These are phyloP conservation scores for Tolypocladium album DNA, from an alignment of 2,329 filamentous ascomycete species.

Conservation along the genomic window DNA sequence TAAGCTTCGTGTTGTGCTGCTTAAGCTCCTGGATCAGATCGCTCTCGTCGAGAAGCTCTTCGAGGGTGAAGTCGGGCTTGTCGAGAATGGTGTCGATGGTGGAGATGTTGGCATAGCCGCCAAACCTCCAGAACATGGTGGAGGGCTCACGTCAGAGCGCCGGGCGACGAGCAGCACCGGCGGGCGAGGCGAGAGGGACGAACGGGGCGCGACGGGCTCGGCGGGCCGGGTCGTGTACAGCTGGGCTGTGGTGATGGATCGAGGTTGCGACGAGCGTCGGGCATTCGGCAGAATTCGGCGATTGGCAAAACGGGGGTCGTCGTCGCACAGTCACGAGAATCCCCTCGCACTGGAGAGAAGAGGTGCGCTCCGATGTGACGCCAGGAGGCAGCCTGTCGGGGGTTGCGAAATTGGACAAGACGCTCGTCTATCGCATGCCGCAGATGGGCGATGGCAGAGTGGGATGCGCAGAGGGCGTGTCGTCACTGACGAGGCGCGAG, in stretches of 20 bases:
- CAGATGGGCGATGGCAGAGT: neutral
- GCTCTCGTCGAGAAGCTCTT: constrained; percentile 91
- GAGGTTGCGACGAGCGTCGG: neutral
- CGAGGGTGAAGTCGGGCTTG: constrained; percentile 88
- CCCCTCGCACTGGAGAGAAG: neutral
- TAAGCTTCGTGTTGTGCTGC: constrained; percentile 94
- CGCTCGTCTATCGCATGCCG: neutral
- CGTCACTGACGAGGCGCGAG: neutral
- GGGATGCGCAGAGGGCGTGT: neutral
- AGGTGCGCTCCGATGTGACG: neutral
- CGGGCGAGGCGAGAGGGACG: constrained; percentile 11
- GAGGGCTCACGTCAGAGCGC: constrained; percentile 22
- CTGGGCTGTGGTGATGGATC: constrained; percentile 2
- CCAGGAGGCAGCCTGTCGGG: neutral
- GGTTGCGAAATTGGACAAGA: neutral
- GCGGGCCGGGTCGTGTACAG: constrained; percentile 8
- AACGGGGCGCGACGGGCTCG: constrained; percentile 2
- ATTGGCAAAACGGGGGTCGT: neutral
- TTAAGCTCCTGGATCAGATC: constrained; percentile 97
- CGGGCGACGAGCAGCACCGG: constrained; percentile 19
- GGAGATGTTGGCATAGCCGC: constrained; percentile 95
- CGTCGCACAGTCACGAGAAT: constrained; percentile 1
- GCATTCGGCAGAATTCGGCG: neutral
- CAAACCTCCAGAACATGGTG: constrained; percentile 99
- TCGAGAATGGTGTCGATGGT: constrained; percentile 95